Conservation (phyloP, 2,329 filamentous ascomycete species). For the Colletotrichum coccodes region DNA sequence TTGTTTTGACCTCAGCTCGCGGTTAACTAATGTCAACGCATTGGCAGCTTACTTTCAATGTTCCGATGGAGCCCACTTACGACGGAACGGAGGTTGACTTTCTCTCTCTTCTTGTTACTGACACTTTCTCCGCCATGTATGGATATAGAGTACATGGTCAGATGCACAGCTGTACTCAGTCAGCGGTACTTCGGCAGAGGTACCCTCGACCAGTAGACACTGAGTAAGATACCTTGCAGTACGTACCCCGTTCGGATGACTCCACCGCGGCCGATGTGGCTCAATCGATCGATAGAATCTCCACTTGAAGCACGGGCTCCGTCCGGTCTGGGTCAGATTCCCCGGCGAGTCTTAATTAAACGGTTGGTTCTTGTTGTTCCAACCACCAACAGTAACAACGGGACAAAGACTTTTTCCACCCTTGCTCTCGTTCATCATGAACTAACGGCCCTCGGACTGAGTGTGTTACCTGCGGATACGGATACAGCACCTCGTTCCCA, state of each 20-base stretch:
- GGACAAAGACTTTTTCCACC: background rate
- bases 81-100: background rate
- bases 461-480: background rate
- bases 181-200: background rate
- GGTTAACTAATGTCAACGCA: background rate
- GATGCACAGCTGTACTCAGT: no score
- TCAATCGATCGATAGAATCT: conserved; percentile 19
- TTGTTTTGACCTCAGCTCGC: background rate
- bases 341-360: conserved; percentile 24
- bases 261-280: conserved; percentile 22
- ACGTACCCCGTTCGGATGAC: background rate
- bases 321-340: conserved; percentile 22
- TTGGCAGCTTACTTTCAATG: background rate
- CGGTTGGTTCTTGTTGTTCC: conserved; percentile 27
- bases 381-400: conserved; percentile 15
- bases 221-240: background rate
- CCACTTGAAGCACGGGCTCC: conserved; percentile 18
- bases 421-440: background rate
- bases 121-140: background rate
- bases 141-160: no score
- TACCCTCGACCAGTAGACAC: background rate
- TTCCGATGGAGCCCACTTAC: no score
- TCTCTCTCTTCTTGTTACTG: background rate
- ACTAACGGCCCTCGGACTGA: background rate
- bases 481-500: background rate